Evolutionary conservation across 495 filamentous ascomycete species (phyloP).

Genomic region (Xylaria telfairii): DNA sequence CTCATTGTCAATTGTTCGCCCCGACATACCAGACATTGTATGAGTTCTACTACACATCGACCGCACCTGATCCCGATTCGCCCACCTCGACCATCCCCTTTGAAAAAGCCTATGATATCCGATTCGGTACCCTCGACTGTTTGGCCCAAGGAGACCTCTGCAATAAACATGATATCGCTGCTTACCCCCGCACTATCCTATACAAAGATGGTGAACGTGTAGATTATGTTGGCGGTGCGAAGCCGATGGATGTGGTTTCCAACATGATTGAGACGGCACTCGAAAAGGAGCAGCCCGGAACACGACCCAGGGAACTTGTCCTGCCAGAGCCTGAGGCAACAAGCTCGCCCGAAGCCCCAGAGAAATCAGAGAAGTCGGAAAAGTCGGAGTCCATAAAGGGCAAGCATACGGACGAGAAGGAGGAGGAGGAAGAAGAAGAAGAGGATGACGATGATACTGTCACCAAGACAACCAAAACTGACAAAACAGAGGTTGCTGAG

Average conservation of each 20-base stretch:
- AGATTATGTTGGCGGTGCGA: constrained; percentile 65
- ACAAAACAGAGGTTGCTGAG: constrained; percentile 37
- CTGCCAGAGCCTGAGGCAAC: constrained; percentile 50
- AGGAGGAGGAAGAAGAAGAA: constrained; percentile 15
- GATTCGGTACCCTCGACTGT: constrained; percentile 87
- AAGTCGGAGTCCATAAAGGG: constrained; percentile 31
- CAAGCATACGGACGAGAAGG: constrained; percentile 27
- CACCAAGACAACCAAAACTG: constrained; percentile 34
- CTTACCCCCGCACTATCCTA: constrained; percentile 77
- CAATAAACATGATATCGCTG: constrained; percentile 62
- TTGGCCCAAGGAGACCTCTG: constrained; percentile 79
- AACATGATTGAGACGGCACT: constrained; percentile 76
- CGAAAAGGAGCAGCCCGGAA: constrained; percentile 79
- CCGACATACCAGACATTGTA: constrained; percentile 92
- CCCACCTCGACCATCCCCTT: constrained; percentile 43
- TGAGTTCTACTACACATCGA: constrained; percentile 96
- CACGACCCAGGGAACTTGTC: constrained; percentile 62
- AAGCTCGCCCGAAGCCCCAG: constrained; percentile 22
- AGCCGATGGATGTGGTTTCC: constrained; percentile 66
- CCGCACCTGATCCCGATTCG: constrained; percentile 49
- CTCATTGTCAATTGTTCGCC: constrained; percentile 79
- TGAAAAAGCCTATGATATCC: constrained; percentile 83
- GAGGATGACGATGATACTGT: constrained; percentile 14
- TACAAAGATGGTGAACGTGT: constrained; percentile 80
- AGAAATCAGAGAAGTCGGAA: constrained; percentile 14